A percentile compares a stretch with the other conserved stretches of the same genome.
Evolutionary conservation across 2,329 filamentous ascomycete species (phyloP).

Genomic region (Penicillium sp.): DNA sequence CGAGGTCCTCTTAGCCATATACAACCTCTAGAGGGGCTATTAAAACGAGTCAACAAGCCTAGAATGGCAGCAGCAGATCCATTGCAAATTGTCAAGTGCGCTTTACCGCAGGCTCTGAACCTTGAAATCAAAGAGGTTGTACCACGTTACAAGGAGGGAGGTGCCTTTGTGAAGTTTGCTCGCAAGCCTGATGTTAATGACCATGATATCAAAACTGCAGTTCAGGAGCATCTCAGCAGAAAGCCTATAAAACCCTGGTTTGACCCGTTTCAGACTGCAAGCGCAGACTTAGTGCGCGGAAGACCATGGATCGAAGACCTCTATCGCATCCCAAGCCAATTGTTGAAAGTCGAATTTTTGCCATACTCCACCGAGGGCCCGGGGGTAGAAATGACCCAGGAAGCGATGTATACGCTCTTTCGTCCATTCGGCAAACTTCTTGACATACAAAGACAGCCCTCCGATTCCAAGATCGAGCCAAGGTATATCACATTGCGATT

Average conservation of each 20-base stretch:
- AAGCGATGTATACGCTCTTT: conserved; percentile 82
- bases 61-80: conserved; percentile 56
- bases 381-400: conserved; percentile 77
- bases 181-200: conserved; percentile 50
- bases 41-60: conserved; percentile 53
- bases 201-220: conserved; percentile 57
- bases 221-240: conserved; percentile 64
- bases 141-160: conserved; percentile 84
- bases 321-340: conserved; percentile 71
- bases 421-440: conserved; percentile 85
- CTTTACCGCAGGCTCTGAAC: conserved; percentile 60
- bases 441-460: conserved; percentile 77
- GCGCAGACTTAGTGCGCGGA: conserved; percentile 71
- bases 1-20: conserved; percentile 51
- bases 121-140: conserved; percentile 77
- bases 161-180: conserved; percentile 84
- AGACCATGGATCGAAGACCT: conserved; percentile 93
- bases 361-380: conserved; percentile 67
- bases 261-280: conserved; percentile 72
- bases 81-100: conserved; percentile 54
- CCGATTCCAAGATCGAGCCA: conserved; percentile 80
- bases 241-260: conserved; percentile 84
- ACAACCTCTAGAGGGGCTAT: conserved; percentile 47
- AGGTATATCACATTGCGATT: conserved; percentile 80
- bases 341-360: conserved; percentile 81